phyloP scores from a whole-genome alignment of 2,329 filamentous ascomycete genomes.

The Penicillium sp. region DNA sequence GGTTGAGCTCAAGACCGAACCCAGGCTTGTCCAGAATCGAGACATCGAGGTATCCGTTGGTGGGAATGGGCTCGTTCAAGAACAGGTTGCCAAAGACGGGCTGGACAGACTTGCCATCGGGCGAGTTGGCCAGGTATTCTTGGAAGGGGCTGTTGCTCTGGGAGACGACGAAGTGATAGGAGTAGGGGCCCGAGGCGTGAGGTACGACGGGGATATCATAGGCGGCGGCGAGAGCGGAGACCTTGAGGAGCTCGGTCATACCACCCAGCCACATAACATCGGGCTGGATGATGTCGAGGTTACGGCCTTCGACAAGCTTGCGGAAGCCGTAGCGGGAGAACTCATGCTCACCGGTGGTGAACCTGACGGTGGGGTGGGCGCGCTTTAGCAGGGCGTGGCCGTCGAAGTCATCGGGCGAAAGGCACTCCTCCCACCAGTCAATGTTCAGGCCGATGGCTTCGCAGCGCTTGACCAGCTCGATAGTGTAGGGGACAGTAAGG shows the following conservation, averaged over 20 bases:
- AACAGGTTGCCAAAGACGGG: slow-evolving; percentile 93
- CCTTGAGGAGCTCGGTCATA: slow-evolving; percentile 85
- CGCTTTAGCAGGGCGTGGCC: slow-evolving; percentile 87
- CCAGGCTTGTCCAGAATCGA: slow-evolving; percentile 82
- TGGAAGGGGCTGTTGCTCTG: slow-evolving; percentile 94
- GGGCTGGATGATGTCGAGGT: slow-evolving; percentile 90
- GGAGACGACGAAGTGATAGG: slow-evolving; percentile 92
- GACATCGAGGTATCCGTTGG: slow-evolving; percentile 75
- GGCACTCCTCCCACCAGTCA: slow-evolving; percentile 96
- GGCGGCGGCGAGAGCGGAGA: slow-evolving; percentile 82
- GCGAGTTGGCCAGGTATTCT: slow-evolving; percentile 90
- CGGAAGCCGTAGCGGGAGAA: slow-evolving; percentile 94
- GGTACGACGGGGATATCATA: slow-evolving; percentile 94
- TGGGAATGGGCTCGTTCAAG: slow-evolving; percentile 83
- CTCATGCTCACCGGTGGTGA: slow-evolving; percentile 94
- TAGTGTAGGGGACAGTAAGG: slow-evolving; percentile 87
- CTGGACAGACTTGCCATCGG: slow-evolving; percentile 83
- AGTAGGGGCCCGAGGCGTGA: slow-evolving; percentile 92
- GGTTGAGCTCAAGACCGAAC: slow-evolving; percentile 85
- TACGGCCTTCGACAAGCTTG: slow-evolving; percentile 86
- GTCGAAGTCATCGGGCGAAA: slow-evolving; percentile 87
- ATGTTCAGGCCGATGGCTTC: slow-evolving; percentile 78
- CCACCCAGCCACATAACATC: slow-evolving; percentile 98
- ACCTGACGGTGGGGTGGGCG: slow-evolving; percentile 85
- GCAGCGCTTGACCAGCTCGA: slow-evolving; percentile 81